phyloP scores from a whole-genome alignment of 1,284 basidiomycete genomes.

The Stygiomarasmius scandens region DNA sequence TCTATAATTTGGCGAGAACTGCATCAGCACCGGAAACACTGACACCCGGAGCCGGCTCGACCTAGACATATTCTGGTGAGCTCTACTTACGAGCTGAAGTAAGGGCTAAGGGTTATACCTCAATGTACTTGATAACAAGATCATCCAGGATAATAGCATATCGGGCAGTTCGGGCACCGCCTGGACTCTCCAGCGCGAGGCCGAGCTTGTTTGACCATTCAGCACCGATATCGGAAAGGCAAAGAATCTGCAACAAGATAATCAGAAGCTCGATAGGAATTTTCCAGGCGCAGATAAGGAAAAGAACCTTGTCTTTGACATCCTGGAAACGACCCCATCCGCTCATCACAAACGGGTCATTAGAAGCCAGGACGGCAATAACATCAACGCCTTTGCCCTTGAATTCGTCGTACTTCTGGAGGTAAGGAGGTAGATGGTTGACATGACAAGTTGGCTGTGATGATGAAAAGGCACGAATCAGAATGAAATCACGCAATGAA shows the following conservation, averaged over 20 bases:
- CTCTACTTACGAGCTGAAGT: neutral
- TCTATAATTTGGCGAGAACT: constrained; percentile 57
- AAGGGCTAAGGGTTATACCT: constrained; percentile 12
- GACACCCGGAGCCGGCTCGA: constrained; percentile 56
- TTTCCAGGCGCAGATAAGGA: neutral
- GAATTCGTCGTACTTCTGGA: constrained; percentile 67
- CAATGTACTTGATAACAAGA: constrained; percentile 66
- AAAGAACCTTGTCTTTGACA: constrained; percentile 68
- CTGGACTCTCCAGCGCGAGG: constrained; percentile 60
- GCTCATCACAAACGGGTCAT: constrained; percentile 79
- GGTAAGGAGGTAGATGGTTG: constrained; percentile 73
- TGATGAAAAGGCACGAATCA: neutral
- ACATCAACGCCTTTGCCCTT: constrained; percentile 76
- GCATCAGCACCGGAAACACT: constrained; percentile 68
- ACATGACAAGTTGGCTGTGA: constrained; percentile 71
- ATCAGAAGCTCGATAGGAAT: neutral
- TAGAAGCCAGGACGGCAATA: constrained; percentile 70
- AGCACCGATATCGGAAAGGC: constrained; percentile 65
- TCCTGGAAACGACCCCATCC: constrained; percentile 75
- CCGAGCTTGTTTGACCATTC: constrained; percentile 67
- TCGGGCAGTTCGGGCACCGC: constrained; percentile 65
- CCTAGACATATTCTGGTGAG: constrained; percentile 32
- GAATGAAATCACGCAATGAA: too few relatives aligned
- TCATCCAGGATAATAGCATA: constrained; percentile 76
- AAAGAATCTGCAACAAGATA: constrained; percentile 51